Percentiles rank a stretch among this genome's conserved stretches.
Evolutionary conservation across 2,329 filamentous ascomycete species (phyloP).

Genomic region (Pestalotiopsis sp.): DNA sequence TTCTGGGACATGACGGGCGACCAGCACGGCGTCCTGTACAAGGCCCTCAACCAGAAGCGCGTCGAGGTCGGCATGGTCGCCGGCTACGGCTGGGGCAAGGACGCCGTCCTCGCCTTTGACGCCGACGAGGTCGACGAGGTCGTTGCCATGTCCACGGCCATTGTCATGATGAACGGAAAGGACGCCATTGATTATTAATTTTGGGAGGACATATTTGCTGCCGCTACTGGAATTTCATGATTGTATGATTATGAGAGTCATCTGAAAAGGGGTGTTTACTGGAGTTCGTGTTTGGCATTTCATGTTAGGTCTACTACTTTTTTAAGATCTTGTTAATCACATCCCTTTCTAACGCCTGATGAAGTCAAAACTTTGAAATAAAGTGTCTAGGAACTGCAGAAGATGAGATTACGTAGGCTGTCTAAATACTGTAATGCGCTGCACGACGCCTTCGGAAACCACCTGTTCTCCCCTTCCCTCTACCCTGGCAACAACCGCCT

Average conservation of each 20-base stretch:
- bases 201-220: background rate
- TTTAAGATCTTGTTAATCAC: conserved; percentile 3
- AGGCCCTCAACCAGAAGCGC: conserved; percentile 37
- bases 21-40: conserved; percentile 33
- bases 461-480: background rate
- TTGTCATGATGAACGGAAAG: conserved; percentile 35
- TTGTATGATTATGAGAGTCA: conserved; percentile 7
- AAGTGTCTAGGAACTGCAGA: background rate
- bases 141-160: conserved; percentile 32
- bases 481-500: too few relatives aligned
- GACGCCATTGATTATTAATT: conserved; percentile 35
- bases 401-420: too few relatives aligned
- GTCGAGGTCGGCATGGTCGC: conserved; percentile 33
- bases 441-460: too few relatives aligned
- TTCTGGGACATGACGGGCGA: conserved; percentile 38
- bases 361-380: conserved; percentile 32
- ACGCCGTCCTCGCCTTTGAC: conserved; percentile 34
- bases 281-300: background rate
- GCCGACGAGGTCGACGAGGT: conserved; percentile 33
- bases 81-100: conserved; percentile 34
- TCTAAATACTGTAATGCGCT: too few relatives aligned
- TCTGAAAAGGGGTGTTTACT: background rate
- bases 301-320: background rate
- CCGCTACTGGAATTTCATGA: background rate
- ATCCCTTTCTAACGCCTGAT: conserved; percentile 46